Base-by-base conservation (phyloP, 345 rosid genomes). In the Gossypium turneri region DNA sequence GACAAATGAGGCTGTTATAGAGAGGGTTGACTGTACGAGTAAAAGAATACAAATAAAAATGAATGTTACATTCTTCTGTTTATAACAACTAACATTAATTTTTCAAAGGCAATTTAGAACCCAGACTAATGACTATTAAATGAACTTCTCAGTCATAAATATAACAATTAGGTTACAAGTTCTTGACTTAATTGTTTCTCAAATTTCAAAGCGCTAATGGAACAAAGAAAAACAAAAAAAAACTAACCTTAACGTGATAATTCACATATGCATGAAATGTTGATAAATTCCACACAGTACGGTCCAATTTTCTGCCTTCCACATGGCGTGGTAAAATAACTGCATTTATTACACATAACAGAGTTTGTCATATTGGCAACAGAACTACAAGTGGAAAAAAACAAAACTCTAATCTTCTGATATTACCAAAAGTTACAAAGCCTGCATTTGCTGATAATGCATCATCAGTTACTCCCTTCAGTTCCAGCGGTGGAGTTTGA, bases 251-350 rank as follows among this genome's bases (percentile, higher is more conserved):
- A 70, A 93, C 94, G 67, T 96, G 98, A 84, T 96, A 96, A 77
- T 91, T 93, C 78, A 93, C 99, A 80, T 93, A 93, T 60, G 99
- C 97, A 84, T 90, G 94, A 81, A 96, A 93, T 51, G 97, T 92
- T 1, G 94, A 91, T 75, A 92, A 85, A 79, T 87, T 89, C 97
- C 97, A 93, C 41, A 96, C 98, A 4, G 97, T 90, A 22, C 85
- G 90, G 75, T 90, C 99, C 73, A 96, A 84, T 80, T 90, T 93
- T 78, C 82, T 86, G 69, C 97, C 94, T 60, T 96, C 99, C 13
- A 93, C 97, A 69, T 96, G 97, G 52, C 97, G 89, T 41, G 98
- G 97, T 22, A 84, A 85, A 70, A 96, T 90, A 56, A 90, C 99
- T 96, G 88, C 84, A 77, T 25, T 55, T 15, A 44, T 55, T 22